Evolutionary conservation across 257 asterid species (phyloP).

Genomic region (Verbena officinalis): DNA sequence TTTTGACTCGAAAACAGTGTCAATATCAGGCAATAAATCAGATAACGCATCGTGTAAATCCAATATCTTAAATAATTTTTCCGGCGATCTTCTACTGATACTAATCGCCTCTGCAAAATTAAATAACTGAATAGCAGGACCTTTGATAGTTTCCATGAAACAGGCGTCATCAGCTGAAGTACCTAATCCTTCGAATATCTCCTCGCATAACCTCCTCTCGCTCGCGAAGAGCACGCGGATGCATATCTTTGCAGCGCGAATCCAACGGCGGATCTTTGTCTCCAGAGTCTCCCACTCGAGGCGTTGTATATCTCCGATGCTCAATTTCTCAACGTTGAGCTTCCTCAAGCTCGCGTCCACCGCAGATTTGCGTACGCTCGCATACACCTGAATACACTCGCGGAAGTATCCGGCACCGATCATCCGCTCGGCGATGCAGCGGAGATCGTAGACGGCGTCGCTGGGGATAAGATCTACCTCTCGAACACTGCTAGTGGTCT

Average conservation of each 20-base stretch:
- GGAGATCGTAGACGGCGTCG: slow-evolving; percentile 75
- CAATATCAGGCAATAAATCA: slow-evolving; percentile 75
- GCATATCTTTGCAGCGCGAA: slow-evolving; percentile 73
- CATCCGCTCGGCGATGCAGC: slow-evolving; percentile 90
- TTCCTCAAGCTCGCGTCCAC: slow-evolving; percentile 62
- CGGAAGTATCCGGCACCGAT: slow-evolving; percentile 60
- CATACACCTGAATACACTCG: slow-evolving; percentile 91
- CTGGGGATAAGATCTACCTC: slow-evolving; percentile 74
- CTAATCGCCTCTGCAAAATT: slow-evolving; percentile 94
- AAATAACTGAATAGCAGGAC: slow-evolving; percentile 81
- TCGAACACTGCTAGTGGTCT: slow-evolving; percentile 61
- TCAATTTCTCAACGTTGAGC: slow-evolving; percentile 66
- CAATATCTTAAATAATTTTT: slow-evolving; percentile 84
- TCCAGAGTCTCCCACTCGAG: slow-evolving; percentile 84
- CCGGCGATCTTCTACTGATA: slow-evolving; percentile 77
- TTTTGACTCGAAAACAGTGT: slow-evolving; percentile 69
- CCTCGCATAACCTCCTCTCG: slow-evolving; percentile 76
- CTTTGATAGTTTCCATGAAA: slow-evolving; percentile 81
- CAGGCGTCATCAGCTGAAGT: slow-evolving; percentile 63
- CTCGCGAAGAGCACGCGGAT: slow-evolving; percentile 73
- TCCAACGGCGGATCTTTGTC: slow-evolving; percentile 87
- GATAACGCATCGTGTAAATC: slow-evolving; percentile 84
- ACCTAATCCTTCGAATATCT: slow-evolving; percentile 72
- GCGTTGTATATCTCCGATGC: slow-evolving; percentile 88
- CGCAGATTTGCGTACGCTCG: slow-evolving; percentile 73